Evolutionary conservation across 441 rosid genomes (phyloP).

Genomic region (Lepidium campestre): DNA sequence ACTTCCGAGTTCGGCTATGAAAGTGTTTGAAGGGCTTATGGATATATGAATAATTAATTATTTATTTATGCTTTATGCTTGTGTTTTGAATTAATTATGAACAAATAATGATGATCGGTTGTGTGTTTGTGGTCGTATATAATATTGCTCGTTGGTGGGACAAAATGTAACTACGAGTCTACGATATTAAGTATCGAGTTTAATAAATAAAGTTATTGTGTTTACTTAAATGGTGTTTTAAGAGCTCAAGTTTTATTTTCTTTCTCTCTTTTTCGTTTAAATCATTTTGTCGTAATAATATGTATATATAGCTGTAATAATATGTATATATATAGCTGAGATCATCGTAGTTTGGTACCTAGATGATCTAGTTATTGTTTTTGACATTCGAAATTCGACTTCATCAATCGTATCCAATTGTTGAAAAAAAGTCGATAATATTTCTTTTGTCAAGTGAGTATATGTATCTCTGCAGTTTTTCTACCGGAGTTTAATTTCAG

Average conservation of each 20-base stretch:
- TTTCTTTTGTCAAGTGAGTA: too few species aligned
- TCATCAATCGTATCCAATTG: too few species aligned
- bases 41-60: slow-evolving; percentile 23
- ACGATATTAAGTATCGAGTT: neutral
- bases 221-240: neutral
- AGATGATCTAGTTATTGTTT: too few species aligned
- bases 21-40: slow-evolving; percentile 51
- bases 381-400: too few species aligned
- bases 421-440: too few species aligned
- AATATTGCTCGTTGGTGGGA: slow-evolving; percentile 2
- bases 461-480: too few species aligned
- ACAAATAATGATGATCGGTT: neutral
- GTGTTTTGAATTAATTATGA: slow-evolving; percentile 2
- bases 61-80: neutral
- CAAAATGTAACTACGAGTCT: slow-evolving; percentile 13
- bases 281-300: too few species aligned
- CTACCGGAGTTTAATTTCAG: too few species aligned
- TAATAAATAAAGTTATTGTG: slow-evolving; percentile 1
- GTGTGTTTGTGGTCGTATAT: slow-evolving; percentile 3
- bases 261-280: neutral
- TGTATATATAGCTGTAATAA: too few species aligned
- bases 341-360: too few species aligned
- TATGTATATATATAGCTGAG: too few species aligned
- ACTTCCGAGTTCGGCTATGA: slow-evolving; percentile 76
- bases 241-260: neutral